Percentiles rank a stretch among this genome's conserved stretches.
These are phyloP conservation scores for Quercus robur DNA, from an alignment of 306 rosid genomes.

Conservation along the genomic window DNA sequence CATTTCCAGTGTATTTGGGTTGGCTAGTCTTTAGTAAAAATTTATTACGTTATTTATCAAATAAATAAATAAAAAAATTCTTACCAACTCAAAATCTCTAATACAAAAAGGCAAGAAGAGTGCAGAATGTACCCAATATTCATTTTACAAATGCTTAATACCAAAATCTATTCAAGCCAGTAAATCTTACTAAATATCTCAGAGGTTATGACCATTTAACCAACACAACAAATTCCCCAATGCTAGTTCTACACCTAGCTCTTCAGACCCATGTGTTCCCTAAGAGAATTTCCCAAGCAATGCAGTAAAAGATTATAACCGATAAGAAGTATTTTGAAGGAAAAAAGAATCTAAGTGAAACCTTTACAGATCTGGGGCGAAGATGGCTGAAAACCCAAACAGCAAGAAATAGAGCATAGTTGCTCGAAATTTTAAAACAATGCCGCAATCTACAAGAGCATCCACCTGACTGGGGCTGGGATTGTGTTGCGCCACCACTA, in stretches of 20 bases:
- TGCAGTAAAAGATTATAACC: not conserved
- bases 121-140: not conserved
- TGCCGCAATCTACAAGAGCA: slow-evolving; percentile 35
- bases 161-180: slow-evolving; percentile 5
- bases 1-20: no score
- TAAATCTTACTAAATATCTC: not conserved
- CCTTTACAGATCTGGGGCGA: slow-evolving; percentile 33
- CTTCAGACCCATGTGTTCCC: not conserved
- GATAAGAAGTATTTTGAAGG: not conserved
- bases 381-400: slow-evolving; percentile 19
- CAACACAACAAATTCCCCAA: slow-evolving; percentile 8
- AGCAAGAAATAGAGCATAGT: slow-evolving; percentile 12
- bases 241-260: slow-evolving; percentile 20
- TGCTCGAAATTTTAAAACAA: slow-evolving; percentile 13
- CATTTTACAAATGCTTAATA: not conserved
- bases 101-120: not conserved
- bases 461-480: slow-evolving; percentile 37
- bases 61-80: not conserved
- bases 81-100: not conserved
- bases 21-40: no score
- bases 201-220: not conserved
- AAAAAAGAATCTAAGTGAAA: slow-evolving; percentile 2
- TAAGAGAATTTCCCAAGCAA: not conserved
- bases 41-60: not conserved
- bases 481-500: slow-evolving; percentile 9